phyloP scores from a whole-genome alignment of 495 filamentous ascomycete genomes.

The Aspergillus diversus region DNA sequence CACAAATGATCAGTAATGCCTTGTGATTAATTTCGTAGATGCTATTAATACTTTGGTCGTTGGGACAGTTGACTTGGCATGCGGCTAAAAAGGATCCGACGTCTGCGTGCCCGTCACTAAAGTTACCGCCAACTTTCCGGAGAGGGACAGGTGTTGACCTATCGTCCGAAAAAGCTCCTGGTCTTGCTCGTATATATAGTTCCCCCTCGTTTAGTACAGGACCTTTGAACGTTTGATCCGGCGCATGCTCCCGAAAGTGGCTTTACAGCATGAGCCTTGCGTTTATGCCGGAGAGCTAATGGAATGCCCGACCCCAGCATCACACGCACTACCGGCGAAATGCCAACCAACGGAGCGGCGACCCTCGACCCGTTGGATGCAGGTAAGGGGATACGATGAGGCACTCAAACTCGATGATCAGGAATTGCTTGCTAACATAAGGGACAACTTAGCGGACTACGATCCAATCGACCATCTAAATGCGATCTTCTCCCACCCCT shows the following conservation, averaged over 20 bases:
- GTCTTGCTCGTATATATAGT: not conserved
- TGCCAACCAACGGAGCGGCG: slow-evolving; percentile 43
- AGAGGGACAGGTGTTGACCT: not conserved
- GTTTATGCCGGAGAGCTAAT: slow-evolving; percentile 35
- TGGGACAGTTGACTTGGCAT: slow-evolving; percentile 4
- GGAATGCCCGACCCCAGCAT: slow-evolving; percentile 45
- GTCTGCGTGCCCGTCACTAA: not conserved
- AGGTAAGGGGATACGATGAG: slow-evolving; percentile 32
- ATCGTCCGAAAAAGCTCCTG: not conserved
- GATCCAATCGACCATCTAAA: slow-evolving; percentile 94
- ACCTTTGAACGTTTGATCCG: not conserved
- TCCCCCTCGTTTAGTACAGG: not conserved
- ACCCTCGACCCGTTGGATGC: slow-evolving; percentile 47
- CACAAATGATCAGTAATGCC: not conserved
- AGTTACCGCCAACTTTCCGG: slow-evolving; percentile 7
- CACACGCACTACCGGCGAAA: slow-evolving; percentile 38
- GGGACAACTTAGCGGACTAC: slow-evolving; percentile 71
- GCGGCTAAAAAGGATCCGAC: not conserved
- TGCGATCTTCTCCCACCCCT: slow-evolving; percentile 88
- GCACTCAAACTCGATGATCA: not conserved
- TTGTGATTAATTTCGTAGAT: no score
- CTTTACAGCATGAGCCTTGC: slow-evolving; percentile 37
- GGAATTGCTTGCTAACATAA: slow-evolving; percentile 25
- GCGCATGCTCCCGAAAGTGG: slow-evolving; percentile 18
- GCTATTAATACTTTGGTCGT: not conserved